Base-by-base conservation (phyloP, 768 basidiomycete species). In the Hortiboletus campestris region DNA sequence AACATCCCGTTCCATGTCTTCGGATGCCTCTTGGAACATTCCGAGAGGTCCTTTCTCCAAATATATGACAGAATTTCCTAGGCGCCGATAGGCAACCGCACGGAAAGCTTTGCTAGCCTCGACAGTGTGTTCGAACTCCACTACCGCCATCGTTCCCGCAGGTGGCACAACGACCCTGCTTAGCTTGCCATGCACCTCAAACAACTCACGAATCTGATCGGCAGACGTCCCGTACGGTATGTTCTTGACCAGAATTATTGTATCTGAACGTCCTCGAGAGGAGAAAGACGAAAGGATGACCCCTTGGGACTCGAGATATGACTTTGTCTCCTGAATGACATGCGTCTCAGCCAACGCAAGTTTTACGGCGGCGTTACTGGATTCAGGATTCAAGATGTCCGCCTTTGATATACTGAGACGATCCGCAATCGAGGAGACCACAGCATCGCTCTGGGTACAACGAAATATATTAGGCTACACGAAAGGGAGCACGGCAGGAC, bases 271-370 rank as follows among this genome's bases (percentile, higher is more conserved):
- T 4, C 74, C 74, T 13, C 73, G 49, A 1, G 79, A 72, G 4
- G 78, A 76, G 60, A 89, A 86, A 0, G 84, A 76, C 3, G 82
- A 77, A 1, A 89, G 71, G 19, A 84, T 67, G 53, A 90, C 84
- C 16, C 88, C 88, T 53, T 89, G 84, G 3, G 81, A 78, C 66
- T 94, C 91, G 17, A 98, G 83, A 71, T 91, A 97, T 0, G 85
- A 73, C 67, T 96, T 97, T 1, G 95, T 98, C 71, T 98, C 96
- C 56, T 90, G 84, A 54, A 99, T 94, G 71, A 98, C 85, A 62
- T 94, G 91, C 17, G 97, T 97, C 72, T 99, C 97, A 0, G 97
- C 96, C 38, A 98, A 78, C 0, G 97, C 96, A 38, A 98, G 85
- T 69, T 95, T 97, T 54, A 98, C 94, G 2, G 96, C 94, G 1